These are phyloP conservation scores for Populus trichocarpa DNA, from an alignment of 441 rosid genomes.

Conservation along the genomic window DNA sequence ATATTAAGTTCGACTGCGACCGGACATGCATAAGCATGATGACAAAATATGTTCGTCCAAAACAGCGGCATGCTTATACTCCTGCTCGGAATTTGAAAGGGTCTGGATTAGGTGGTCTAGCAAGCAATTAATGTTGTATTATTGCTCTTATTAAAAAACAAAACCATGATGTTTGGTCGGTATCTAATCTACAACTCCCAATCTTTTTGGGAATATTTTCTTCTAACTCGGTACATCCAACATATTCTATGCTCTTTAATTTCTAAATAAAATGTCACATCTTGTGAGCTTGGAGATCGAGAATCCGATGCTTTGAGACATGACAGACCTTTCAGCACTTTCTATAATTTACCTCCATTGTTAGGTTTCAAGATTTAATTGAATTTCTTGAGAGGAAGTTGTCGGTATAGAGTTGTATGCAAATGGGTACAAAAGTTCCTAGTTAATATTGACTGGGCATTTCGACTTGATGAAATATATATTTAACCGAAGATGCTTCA, in stretches of 20 bases:
- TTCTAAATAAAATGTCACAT: not conserved
- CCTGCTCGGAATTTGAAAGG: constrained; percentile 2
- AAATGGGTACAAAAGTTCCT: not conserved
- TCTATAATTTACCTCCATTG: not conserved
- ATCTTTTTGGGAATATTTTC: not conserved
- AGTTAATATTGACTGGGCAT: too few species aligned
- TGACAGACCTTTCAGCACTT: not conserved
- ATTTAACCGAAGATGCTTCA: not conserved
- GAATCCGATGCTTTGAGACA: not conserved
- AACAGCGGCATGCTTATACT: constrained; percentile 25
- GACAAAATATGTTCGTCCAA: constrained; percentile 33
- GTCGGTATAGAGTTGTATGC: not conserved
- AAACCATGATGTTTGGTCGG: constrained; percentile 46
- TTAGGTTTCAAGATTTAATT: not conserved
- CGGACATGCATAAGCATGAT: constrained; percentile 15
- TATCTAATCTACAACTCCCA: constrained; percentile 30
- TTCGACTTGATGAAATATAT: not conserved
- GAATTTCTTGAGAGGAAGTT: not conserved
- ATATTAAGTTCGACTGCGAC: constrained; percentile 13
- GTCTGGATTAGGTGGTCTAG: constrained; percentile 33
- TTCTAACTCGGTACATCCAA: not conserved
- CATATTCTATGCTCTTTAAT: not conserved
- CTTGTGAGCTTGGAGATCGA: not conserved
- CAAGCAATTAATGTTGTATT: constrained; percentile 36
- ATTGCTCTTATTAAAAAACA: constrained; percentile 20